A percentile compares a stretch with the other conserved stretches of the same genome.
Conservation (phyloP, 768 basidiomycete species). For the Pulveroboletus frians region DNA sequence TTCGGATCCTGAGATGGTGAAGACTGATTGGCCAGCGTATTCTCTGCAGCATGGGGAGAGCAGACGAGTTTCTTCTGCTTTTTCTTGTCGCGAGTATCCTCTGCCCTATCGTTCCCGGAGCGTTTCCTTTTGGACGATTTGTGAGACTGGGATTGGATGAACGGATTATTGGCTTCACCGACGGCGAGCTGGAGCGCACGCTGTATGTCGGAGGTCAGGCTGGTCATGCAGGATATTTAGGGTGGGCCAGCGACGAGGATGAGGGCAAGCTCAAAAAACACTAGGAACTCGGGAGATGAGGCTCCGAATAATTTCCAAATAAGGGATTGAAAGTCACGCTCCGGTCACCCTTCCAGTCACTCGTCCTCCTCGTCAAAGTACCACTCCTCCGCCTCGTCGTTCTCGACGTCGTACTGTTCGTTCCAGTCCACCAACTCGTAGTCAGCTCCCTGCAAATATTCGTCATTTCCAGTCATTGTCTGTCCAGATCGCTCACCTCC, state of each 20-base stretch:
- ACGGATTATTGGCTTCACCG: conserved; percentile 41
- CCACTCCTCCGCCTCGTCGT: conserved; percentile 60
- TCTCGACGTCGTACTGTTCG: conserved; percentile 56
- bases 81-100: conserved; percentile 29
- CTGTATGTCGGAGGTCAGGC: conserved; percentile 41
- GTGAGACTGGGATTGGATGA: conserved; percentile 22
- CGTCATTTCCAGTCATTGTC: not conserved
- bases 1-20: not conserved
- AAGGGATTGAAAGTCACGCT: not conserved
- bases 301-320: conserved; percentile 18
- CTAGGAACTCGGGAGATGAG: not conserved
- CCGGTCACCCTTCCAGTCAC: conserved; percentile 13
- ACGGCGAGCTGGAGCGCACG: conserved; percentile 48
- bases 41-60: conserved; percentile 5
- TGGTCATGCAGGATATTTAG: conserved; percentile 34
- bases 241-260: conserved; percentile 36
- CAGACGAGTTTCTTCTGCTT: conserved; percentile 23
- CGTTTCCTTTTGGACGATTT: conserved; percentile 35
- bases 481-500: conserved; percentile 44
- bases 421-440: conserved; percentile 75
- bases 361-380: conserved; percentile 73
- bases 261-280: conserved; percentile 35
- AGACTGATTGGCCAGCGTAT: conserved; percentile 15
- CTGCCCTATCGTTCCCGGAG: conserved; percentile 11
- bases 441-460: conserved; percentile 48